Evolutionary conservation across 2,329 filamentous ascomycete genomes (phyloP).

Genomic region (Colletotrichum phormii): DNA sequence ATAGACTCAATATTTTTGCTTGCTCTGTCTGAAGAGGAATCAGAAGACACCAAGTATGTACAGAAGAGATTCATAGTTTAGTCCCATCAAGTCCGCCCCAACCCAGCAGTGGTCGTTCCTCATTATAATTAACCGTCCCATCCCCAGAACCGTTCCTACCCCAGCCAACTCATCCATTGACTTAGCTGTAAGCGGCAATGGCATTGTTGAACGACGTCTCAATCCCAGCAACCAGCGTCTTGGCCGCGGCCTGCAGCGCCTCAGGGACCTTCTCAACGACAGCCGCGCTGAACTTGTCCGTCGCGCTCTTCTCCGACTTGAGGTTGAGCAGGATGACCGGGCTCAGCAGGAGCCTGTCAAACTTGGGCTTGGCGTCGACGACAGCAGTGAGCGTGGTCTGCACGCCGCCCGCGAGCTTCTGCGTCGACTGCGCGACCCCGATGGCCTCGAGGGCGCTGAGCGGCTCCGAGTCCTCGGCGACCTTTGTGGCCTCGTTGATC

Average conservation of each 20-base stretch:
- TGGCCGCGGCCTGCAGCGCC: constrained; percentile 46
- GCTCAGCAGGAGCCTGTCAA: constrained; percentile 54
- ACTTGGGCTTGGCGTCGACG: constrained; percentile 54
- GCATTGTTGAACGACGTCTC: constrained; percentile 51
- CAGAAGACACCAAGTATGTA: background rate
- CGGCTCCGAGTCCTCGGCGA: constrained; percentile 50
- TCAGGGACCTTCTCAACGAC: constrained; percentile 54
- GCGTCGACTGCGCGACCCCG: constrained; percentile 51
- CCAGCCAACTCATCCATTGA: background rate
- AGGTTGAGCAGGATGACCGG: constrained; percentile 57
- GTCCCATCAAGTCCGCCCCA: background rate
- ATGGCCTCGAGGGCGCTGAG: constrained; percentile 53
- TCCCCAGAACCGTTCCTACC: background rate
- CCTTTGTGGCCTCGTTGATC: constrained; percentile 52
- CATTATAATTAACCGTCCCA: background rate
- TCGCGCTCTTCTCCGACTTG: constrained; percentile 52
- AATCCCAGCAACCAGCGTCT: constrained; percentile 51
- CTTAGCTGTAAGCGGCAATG: constrained; percentile 45
- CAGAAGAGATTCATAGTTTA: background rate
- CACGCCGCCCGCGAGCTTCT: constrained; percentile 50
- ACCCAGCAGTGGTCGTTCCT: background rate
- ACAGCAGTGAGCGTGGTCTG: constrained; percentile 52
- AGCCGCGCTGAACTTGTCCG: constrained; percentile 49
- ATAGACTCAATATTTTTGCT: background rate
- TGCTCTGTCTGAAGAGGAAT: background rate